Conservation (phyloP, 2,329 filamentous ascomycete species). For the Tolypocladium capitatum region DNA sequence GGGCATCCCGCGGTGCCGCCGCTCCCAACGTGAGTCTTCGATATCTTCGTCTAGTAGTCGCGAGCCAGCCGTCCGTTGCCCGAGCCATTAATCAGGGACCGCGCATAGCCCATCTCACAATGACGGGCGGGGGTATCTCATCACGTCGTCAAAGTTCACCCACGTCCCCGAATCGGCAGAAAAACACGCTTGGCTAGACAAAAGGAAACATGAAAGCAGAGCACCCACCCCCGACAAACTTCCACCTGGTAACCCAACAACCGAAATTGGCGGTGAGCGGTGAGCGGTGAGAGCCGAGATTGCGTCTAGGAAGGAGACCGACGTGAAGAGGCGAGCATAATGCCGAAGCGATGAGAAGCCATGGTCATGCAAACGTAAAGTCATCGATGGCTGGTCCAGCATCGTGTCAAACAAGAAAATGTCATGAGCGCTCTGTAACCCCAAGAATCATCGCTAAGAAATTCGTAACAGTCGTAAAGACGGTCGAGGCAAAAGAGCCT, state of each 20-base stretch:
- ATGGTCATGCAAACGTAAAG: neutral
- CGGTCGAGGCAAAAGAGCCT: neutral
- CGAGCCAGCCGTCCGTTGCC: conserved; percentile 1
- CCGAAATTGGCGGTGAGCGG: neutral
- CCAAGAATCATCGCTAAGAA: neutral
- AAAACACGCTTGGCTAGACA: neutral
- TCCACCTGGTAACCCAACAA: neutral
- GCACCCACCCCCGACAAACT: neutral
- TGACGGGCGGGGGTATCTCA: conserved; percentile 2
- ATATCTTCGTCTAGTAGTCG: conserved; percentile 5
- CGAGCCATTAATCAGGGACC: neutral
- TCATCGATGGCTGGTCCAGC: neutral
- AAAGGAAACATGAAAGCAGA: neutral
- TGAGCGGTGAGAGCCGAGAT: neutral
- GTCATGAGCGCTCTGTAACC: neutral
- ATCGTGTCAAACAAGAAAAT: too few species aligned
- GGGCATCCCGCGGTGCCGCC: neutral
- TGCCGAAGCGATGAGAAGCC: neutral
- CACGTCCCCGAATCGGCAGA: neutral
- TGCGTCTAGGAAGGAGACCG: neutral
- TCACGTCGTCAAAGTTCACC: neutral
- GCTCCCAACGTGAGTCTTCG: conserved; percentile 5
- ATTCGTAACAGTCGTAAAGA: neutral
- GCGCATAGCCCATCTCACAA: conserved; percentile 6
- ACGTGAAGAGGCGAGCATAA: neutral